phyloP scores from a whole-genome alignment of 2,329 filamentous ascomycete genomes.

The Hypoxylon sp. region DNA sequence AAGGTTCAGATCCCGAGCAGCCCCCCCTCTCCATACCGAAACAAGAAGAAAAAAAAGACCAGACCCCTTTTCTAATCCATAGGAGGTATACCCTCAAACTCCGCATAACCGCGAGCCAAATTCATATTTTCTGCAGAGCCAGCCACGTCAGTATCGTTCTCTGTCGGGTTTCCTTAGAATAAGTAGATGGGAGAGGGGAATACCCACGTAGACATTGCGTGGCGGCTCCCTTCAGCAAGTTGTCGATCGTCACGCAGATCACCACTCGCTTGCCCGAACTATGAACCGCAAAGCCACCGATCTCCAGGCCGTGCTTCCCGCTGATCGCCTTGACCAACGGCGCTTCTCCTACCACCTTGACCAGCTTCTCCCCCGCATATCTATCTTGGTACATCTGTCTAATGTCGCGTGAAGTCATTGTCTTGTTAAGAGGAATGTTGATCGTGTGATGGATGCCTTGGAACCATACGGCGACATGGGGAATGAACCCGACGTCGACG shows the following conservation, averaged over 20 bases:
- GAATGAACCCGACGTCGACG: conserved; percentile 80
- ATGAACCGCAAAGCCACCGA: conserved; percentile 95
- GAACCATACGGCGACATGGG: conserved; percentile 97
- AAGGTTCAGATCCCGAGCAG: conserved; percentile 22
- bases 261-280: conserved; percentile 89
- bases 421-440: conserved; percentile 83
- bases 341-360: conserved; percentile 89
- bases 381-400: conserved; percentile 94
- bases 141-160: conserved; percentile 4
- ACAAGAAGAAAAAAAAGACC: conserved; percentile 1
- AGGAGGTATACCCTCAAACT: conserved; percentile 73
- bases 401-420: conserved; percentile 90
- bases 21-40: neutral
- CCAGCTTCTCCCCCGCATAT: conserved; percentile 93
- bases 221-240: conserved; percentile 89
- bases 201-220: conserved; percentile 89
- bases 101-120: conserved; percentile 72
- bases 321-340: conserved; percentile 86
- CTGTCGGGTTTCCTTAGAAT: neutral
- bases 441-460: conserved; percentile 93
- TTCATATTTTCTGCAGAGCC: conserved; percentile 75
- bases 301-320: conserved; percentile 87
- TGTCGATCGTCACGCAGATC: conserved; percentile 93
- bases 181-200: conserved; percentile 12
- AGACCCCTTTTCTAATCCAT: conserved; percentile 34